Evolutionary conservation across 2,329 filamentous ascomycete genomes (phyloP), one percentile per base, ranked within the genome.

Genomic region (Biscogniauxia sp.): DNA sequence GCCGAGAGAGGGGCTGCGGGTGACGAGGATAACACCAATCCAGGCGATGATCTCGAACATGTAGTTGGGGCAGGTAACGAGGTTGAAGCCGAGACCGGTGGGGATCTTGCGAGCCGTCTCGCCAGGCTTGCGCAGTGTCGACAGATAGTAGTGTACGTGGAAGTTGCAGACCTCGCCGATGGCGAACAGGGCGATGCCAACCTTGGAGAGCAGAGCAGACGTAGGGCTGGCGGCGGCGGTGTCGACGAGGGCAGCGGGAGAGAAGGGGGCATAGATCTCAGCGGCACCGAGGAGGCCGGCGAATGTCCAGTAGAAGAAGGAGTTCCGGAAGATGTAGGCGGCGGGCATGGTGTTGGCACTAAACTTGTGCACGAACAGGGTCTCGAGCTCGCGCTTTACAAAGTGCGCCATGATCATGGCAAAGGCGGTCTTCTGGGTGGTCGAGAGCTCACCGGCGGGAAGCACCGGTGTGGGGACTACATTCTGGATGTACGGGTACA

Each of bases 1-100:
- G 17, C 87, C 80, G 0, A 95, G 91, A 55, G 88, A 85, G 80
- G 90, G 89, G 78, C 89, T 93, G 70, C 91, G 88, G 69, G 88
- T 93, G 57, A 94, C 84, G 51, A 96, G 74, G 68, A 90, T 88
- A 58, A 98, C 82, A 25, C 93, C 93, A 28, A 91, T 69, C 95
- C 95, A 99, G 0, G 93, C 87, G 45, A 96, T 75, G 6, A 91
- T 83, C 78, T 99, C 95, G 69, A 96, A 98, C 80, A 96, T 86
- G 81, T 99, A 99, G 80, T 99, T 99, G 51, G 95, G 95, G 79
- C 93, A 96, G 13, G 95, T 99, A 56, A 99, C 94, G 41, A 91
- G 78, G 65, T 80, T 82, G 77, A 97, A 98, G 28, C 93, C 92
- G 61, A 94, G 86, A 25, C 95, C 95, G 60, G 81, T 81, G 1